Base-by-base conservation (phyloP, 192 early-diverging fungal species). In the Rhizophlyctis rosea region DNA sequence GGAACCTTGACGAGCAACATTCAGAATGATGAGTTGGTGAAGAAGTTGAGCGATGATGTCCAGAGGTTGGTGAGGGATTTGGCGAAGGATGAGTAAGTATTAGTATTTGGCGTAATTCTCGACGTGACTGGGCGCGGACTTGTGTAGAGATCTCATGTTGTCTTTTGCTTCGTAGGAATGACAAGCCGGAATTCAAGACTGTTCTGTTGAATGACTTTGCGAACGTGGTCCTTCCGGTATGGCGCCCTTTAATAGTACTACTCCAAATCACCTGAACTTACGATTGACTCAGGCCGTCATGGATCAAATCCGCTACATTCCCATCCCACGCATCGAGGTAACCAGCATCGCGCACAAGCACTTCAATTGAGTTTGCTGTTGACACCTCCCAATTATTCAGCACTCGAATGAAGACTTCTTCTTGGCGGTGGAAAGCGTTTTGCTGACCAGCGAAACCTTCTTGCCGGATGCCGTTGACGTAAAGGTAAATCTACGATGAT, bases 321-420 rank as follows among this genome's bases (percentile, higher is more conserved):
- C 74, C 14, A 76, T 76, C 35, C 69, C 74, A 4, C 73, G 74
- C 49, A 67, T 76, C n/a, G 74, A n/a, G n/a, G n/a, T n/a, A n/a
- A n/a, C n/a, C n/a, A n/a, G n/a, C n/a, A n/a, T n/a, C n/a, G n/a
- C n/a, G n/a, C n/a, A n/a, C n/a, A n/a, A n/a, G n/a, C n/a, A n/a
- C n/a, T n/a, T n/a, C n/a, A n/a, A n/a, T n/a, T n/a, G n/a, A n/a
- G n/a, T n/a, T n/a, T n/a, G n/a, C n/a, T n/a, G n/a, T n/a, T n/a
- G n/a, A n/a, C n/a, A n/a, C n/a, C n/a, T n/a, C n/a, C n/a, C n/a
- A n/a, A n/a, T n/a, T n/a, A n/a, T n/a, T n/a, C n/a, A 76, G 54
- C 70, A 76, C 36, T 48, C 55, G 31, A 70, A 74, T 24, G 61
- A 32, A 2, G 44, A 59, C n/a, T 71, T 24, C 23, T 71, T 78